Percentiles rank a stretch among this genome's conserved stretches.
Conservation (phyloP, 495 filamentous ascomycete species). For the Neurospora tetraspora region DNA sequence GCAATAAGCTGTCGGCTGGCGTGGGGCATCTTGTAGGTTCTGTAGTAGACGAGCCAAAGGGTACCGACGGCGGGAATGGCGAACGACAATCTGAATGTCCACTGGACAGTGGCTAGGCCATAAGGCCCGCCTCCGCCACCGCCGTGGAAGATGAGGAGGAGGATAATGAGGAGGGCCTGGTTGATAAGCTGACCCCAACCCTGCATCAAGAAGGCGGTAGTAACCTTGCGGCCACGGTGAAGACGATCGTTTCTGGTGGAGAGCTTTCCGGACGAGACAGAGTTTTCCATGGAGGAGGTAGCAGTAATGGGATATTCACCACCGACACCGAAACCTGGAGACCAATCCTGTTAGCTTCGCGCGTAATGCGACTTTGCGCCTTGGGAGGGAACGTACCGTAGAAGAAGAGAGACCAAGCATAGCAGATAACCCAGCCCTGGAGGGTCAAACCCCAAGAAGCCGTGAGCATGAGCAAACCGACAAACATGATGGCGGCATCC, state of each 20-base stretch:
- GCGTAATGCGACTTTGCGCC: neutral
- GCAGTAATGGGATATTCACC: constrained; percentile 95
- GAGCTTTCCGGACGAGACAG: constrained; percentile 70
- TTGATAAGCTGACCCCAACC: constrained; percentile 93
- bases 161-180: constrained; percentile 72
- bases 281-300: constrained; percentile 90
- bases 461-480: constrained; percentile 78
- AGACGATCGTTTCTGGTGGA: constrained; percentile 84
- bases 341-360: constrained; percentile 2
- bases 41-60: constrained; percentile 86
- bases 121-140: constrained; percentile 64
- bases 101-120: constrained; percentile 58
- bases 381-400: constrained; percentile 44
- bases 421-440: constrained; percentile 89
- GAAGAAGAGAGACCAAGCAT: constrained; percentile 81
- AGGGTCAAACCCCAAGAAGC: constrained; percentile 74
- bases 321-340: constrained; percentile 65
- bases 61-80: constrained; percentile 78
- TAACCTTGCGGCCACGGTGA: constrained; percentile 87
- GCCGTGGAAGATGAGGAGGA: constrained; percentile 73
- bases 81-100: constrained; percentile 78
- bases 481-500: constrained; percentile 85
- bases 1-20: constrained; percentile 59
- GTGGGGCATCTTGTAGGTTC: constrained; percentile 76
- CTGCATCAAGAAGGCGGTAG: constrained; percentile 91